Base-by-base conservation (phyloP, 2,329 filamentous ascomycete species). In the Pestalotiopsis fici region DNA sequence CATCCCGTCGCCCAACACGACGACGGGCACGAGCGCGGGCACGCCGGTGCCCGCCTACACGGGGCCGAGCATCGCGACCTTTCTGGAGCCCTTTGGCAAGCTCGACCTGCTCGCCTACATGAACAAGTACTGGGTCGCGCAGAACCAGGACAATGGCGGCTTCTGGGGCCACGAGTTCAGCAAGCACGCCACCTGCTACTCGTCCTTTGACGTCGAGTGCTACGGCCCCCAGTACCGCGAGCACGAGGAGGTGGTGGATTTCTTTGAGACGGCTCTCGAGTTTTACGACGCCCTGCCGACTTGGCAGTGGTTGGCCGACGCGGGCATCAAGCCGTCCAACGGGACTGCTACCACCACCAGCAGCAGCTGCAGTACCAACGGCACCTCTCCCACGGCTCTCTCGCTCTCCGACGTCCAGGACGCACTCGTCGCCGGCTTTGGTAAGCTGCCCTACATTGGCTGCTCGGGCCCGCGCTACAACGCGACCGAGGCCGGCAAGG, bases 81-180 rank as follows among this genome's bases (percentile, higher is more conserved):
- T 89, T 79, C 80, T 91, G 66, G 81, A 83, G 72, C 80, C 83
- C 0, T 87, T 90, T 71, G 87, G 86, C 67, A 86, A 85, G 70
- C 82, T 82, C 69, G 88, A 91, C 73, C 81, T 91, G 2, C 83
- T 91, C 2, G 83, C 82, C 2, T 92, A 85, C 80, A 92, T 92
- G 90, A 87, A 89, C 74, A 88, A 84, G 73, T 85, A 83, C 83
- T 92, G 90, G 90, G 83, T 90, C 70, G 84, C 83, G 60, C 87
- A 87, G 70, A 79, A 80, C 68, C 83, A 85, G 61, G 82, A 85
- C 15, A 91, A 89, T 78, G 76, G 80, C 63, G 82, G 85, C 39
- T 87, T 92, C 79, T 91, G 89, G 89, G 89, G 78, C 50, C 89
- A 91, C 80, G 89, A 91, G 75, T 91, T 89, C 81, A 85, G 82